Evolutionary conservation across 352 stramenopile genomes (phyloP), one percentile per base, ranked within the genome.

Genomic region (Albugo laibachii): DNA sequence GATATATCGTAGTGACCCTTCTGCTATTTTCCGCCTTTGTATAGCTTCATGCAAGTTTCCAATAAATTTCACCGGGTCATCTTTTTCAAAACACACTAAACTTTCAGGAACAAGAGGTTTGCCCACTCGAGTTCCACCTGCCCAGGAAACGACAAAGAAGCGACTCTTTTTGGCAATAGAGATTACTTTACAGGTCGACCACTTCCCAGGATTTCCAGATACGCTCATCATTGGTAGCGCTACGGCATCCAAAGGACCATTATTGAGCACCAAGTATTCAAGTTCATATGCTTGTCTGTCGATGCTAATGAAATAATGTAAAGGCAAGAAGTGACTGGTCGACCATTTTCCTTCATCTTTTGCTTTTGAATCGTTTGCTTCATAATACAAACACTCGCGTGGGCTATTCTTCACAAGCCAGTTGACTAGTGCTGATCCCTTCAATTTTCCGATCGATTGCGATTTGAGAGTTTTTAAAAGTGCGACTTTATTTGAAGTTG

Each of bases 111-210:
- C 70, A 27, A 85, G 46, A 1, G 75, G 64, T 0, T 69, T 67
- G 1, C 73, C 75, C 2, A 88, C 71, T 13, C 78, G 73, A 42
- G 80, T 82, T 5, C 75, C 75, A 20, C 67, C 73, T 13, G 66
- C 63, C 73, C 78, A 88, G 0, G 73, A 83, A 10, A 87, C 73
- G 31, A 86, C 61, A 15, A 77, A 86, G 10, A 66, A 57, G 21
- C 55, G 50, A 13, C 77, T 20, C 0, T 48, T 48, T 2, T 47
- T 39, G 13, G 88, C 73, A 56, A 69, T 83, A 0, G 71, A 61
- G 5, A 73, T 88, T 36, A 85, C 71, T 49, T 83, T 76, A 39
- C 75, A 88, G 1, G 56, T 57, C 0, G 78, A 85, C 75, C 78
- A 92, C 36, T 71, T 80, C 2, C 75, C 73, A 41, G 62, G 44